Percentiles rank a stretch among this genome's conserved stretches.
Evolutionary conservation across 2,329 filamentous ascomycete genomes (phyloP).

Genomic region (Diaporthe vexans): DNA sequence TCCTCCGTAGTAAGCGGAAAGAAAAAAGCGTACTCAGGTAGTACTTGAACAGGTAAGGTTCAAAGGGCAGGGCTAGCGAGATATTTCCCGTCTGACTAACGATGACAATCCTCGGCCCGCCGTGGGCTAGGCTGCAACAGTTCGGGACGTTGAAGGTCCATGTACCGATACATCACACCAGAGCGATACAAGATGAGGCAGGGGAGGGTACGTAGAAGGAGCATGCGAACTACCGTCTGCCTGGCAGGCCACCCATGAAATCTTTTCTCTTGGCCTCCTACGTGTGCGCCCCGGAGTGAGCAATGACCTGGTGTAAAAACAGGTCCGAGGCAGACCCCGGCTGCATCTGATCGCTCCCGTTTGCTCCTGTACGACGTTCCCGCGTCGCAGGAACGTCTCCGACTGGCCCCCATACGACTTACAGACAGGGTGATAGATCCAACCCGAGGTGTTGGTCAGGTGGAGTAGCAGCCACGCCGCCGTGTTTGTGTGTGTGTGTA

Average conservation of each 20-base stretch:
- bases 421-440: conserved; percentile 1
- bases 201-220: not conserved
- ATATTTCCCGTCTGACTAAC: conserved; percentile 25
- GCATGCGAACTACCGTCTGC: not conserved
- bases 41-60: not conserved
- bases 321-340: not conserved
- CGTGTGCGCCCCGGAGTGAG: not conserved
- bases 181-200: not conserved
- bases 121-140: not conserved
- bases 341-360: not conserved
- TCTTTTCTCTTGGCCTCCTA: not conserved
- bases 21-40: not conserved
- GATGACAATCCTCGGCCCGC: conserved; percentile 26
- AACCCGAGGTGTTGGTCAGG: not conserved
- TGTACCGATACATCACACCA: conserved; percentile 10
- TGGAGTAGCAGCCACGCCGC: no score
- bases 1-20: not conserved
- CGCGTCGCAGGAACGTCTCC: conserved; percentile 1
- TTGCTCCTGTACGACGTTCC: conserved; percentile 14
- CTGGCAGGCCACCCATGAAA: not conserved
- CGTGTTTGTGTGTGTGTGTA: no score
- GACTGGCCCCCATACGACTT: conserved; percentile 18
- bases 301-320: not conserved
- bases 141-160: not conserved
- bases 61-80: not conserved